Percentiles rank a stretch among this genome's conserved stretches.
Evolutionary conservation across 139 green algal genomes (phyloP).

Genomic region (Limnomonas spitsbergensis): DNA sequence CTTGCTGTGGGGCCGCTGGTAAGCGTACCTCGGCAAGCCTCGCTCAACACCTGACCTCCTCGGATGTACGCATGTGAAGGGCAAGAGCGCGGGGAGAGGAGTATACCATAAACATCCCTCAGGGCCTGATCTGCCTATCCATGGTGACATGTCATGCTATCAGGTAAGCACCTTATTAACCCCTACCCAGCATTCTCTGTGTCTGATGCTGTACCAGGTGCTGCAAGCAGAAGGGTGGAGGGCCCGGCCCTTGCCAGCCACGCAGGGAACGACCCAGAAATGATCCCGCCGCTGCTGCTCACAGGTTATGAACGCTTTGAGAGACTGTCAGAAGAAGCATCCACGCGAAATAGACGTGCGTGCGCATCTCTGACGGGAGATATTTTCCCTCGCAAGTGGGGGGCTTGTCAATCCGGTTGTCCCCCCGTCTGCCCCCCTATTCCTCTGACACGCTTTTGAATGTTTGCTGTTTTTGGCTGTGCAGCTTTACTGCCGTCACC

Average conservation of each 20-base stretch:
- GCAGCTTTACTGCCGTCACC: conserved; percentile 39
- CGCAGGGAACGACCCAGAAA: neutral
- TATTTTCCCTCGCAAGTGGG: neutral
- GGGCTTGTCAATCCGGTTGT: no score
- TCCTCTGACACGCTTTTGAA: no score
- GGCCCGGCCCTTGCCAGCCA: neutral
- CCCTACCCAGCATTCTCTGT: neutral
- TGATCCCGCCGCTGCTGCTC: no score
- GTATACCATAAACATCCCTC: no score
- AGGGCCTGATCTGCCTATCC: no score
- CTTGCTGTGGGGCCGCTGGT: no score
- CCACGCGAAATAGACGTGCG: conserved; percentile 33
- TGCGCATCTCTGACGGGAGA: neutral
- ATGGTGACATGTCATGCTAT: conserved; percentile 3
- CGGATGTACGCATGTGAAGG: no score
- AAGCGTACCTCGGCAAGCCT: no score
- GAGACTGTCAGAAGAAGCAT: conserved; percentile 43
- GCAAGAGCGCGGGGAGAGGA: no score
- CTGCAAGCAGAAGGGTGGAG: no score
- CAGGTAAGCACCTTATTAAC: neutral
- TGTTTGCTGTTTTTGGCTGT: neutral
- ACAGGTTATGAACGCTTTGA: conserved; percentile 22
- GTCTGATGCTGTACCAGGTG: neutral
- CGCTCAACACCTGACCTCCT: no score
- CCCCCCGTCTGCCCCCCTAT: no score